Evolutionary conservation across 73 alveolate species (phyloP).

Genomic region (Uronychia binucleata): DNA sequence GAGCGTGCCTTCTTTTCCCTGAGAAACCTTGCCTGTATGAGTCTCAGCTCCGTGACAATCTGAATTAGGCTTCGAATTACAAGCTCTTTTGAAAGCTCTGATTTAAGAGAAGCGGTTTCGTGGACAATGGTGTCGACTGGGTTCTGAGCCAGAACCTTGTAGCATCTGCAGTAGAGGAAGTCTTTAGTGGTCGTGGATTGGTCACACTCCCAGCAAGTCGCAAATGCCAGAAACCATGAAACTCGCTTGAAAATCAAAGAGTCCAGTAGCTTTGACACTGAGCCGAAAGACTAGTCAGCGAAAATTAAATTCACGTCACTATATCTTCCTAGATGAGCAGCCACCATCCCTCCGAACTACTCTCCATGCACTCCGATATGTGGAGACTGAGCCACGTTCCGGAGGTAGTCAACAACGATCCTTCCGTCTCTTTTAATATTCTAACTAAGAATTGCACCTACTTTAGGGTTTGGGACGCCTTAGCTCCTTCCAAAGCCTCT

Average conservation of each 20-base stretch:
- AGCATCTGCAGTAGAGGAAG: constrained; percentile 23
- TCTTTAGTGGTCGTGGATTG: background rate
- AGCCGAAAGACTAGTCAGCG: constrained; percentile 29
- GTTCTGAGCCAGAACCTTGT: constrained; percentile 57
- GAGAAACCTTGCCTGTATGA: background rate
- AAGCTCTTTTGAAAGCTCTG: background rate
- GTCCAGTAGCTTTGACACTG: constrained; percentile 25
- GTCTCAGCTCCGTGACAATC: background rate
- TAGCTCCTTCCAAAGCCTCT: background rate
- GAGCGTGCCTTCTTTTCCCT: background rate
- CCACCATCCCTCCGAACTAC: constrained; percentile 25
- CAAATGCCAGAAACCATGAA: constrained; percentile 5
- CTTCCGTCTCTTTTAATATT: constrained; percentile 9
- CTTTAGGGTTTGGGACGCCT: constrained; percentile 24
- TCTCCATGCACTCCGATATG: constrained; percentile 31
- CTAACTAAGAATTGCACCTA: too few relatives aligned
- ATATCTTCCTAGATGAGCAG: constrained; percentile 18
- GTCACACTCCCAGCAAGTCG: constrained; percentile 49
- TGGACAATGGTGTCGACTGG: constrained; percentile 49
- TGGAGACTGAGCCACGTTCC: background rate
- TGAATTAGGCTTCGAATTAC: background rate
- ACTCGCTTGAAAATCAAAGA: constrained; percentile 37
- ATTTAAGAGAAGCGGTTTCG: constrained; percentile 48
- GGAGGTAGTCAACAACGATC: background rate
- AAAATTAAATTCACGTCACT: constrained; percentile 18